phyloP scores from a whole-genome alignment of 345 rosid species.

The Salix viminalis region DNA sequence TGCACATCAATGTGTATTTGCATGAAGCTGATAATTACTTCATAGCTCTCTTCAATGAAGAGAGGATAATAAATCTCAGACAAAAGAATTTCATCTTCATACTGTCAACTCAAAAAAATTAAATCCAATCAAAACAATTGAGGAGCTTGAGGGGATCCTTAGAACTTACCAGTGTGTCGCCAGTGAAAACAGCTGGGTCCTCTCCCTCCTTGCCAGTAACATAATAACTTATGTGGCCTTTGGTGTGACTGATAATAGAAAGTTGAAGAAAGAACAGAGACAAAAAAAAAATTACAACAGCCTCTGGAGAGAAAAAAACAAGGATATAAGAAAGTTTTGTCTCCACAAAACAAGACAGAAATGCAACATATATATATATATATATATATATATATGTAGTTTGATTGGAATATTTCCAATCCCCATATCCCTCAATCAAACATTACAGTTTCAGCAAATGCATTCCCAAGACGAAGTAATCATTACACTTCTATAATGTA shows the following conservation, averaged over 20 bases:
- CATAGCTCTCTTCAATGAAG: not conserved
- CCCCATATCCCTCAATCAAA: too few species aligned
- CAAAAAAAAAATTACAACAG: not conserved
- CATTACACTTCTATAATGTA: too few species aligned
- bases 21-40: not conserved
- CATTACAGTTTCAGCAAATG: too few species aligned
- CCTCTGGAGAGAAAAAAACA: not conserved
- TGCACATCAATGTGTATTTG: slow-evolving; percentile 17
- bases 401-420: too few species aligned
- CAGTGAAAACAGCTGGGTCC: slow-evolving; percentile 77
- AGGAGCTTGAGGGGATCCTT: not conserved
- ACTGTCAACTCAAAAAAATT: not conserved
- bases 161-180: slow-evolving; percentile 74
- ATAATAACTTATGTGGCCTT: slow-evolving; percentile 86
- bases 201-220: slow-evolving; percentile 58
- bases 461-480: too few species aligned
- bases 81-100: not conserved
- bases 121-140: too few species aligned
- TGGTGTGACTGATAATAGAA: slow-evolving; percentile 60
- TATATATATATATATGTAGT: too few species aligned
- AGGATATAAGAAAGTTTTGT: not conserved
- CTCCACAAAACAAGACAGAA: not conserved
- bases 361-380: too few species aligned
- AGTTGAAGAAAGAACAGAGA: slow-evolving; percentile 9
- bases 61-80: not conserved